Evolutionary conservation across 1,284 basidiomycete species (phyloP).

Genomic region (Entoloma clypeatum): DNA sequence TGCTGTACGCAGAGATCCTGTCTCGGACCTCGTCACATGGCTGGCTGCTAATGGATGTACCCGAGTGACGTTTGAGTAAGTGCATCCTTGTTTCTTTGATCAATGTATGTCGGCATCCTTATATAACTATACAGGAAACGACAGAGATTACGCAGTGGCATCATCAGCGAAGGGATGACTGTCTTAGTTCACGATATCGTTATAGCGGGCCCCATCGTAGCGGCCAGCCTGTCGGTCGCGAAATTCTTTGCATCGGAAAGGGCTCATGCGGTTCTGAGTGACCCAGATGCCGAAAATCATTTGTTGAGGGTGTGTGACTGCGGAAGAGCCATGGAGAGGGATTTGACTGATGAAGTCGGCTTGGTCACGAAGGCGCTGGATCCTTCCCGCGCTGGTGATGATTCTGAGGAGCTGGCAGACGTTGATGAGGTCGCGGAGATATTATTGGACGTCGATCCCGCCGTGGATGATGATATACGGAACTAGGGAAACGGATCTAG

Average conservation of each 20-base stretch:
- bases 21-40: slow-evolving; percentile 65
- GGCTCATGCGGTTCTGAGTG: slow-evolving; percentile 49
- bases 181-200: slow-evolving; percentile 56
- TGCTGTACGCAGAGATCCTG: slow-evolving; percentile 59
- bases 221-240: slow-evolving; percentile 51
- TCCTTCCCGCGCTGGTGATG: not conserved
- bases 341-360: not conserved
- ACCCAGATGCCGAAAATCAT: slow-evolving; percentile 40
- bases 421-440: slow-evolving; percentile 12
- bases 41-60: slow-evolving; percentile 52
- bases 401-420: slow-evolving; percentile 14
- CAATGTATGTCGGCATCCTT: not conserved
- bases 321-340: slow-evolving; percentile 20
- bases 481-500: not conserved
- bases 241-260: slow-evolving; percentile 63
- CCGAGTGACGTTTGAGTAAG: slow-evolving; percentile 33
- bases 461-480: too few species aligned
- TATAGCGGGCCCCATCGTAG: slow-evolving; percentile 56
- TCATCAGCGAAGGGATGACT: slow-evolving; percentile 46
- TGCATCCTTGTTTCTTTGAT: slow-evolving; percentile 3
- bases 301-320: slow-evolving; percentile 57
- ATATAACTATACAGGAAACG: slow-evolving; percentile 39
- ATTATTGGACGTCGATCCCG: slow-evolving; percentile 5
- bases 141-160: slow-evolving; percentile 35
- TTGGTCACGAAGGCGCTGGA: not conserved